Evolutionary conservation across 352 stramenopile genomes (phyloP).

Genomic region (Globisporangium barbulae): DNA sequence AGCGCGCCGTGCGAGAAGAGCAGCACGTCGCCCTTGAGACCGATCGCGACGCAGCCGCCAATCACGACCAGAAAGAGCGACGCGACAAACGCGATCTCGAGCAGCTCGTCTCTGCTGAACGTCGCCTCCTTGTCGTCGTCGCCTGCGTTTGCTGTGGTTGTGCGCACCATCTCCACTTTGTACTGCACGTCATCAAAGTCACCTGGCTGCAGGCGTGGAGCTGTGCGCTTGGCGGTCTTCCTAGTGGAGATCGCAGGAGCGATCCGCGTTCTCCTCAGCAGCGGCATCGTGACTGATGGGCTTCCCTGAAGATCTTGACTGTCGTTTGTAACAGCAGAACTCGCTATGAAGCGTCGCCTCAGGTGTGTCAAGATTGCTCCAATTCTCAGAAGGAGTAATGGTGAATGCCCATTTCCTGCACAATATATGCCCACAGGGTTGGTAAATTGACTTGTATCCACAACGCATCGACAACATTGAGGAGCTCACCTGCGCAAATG

Average conservation of each 20-base stretch:
- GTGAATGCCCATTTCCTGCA: conserved; percentile 51
- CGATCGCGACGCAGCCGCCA: conserved; percentile 31
- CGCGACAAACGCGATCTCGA: conserved; percentile 32
- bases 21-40: conserved; percentile 32
- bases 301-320: neutral
- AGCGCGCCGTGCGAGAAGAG: conserved; percentile 32
- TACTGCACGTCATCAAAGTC: conserved; percentile 70
- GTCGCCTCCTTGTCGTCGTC: conserved; percentile 2
- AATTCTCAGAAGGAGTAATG: conserved; percentile 38
- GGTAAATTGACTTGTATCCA: neutral
- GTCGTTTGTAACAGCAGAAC: neutral
- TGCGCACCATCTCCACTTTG: conserved; percentile 50
- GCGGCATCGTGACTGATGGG: too few relatives aligned
- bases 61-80: conserved; percentile 31
- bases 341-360: neutral
- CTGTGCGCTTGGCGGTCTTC: conserved; percentile 10
- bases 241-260: neutral
- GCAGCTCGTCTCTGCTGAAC: conserved; percentile 22
- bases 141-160: conserved; percentile 17
- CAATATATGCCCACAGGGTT: neutral
- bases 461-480: neutral
- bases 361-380: neutral
- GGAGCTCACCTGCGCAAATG: conserved; percentile 40
- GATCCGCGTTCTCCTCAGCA: neutral
- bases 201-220: conserved; percentile 35